Evolutionary conservation across 768 basidiomycete species (phyloP).

Genomic region (Trametes cingulata): DNA sequence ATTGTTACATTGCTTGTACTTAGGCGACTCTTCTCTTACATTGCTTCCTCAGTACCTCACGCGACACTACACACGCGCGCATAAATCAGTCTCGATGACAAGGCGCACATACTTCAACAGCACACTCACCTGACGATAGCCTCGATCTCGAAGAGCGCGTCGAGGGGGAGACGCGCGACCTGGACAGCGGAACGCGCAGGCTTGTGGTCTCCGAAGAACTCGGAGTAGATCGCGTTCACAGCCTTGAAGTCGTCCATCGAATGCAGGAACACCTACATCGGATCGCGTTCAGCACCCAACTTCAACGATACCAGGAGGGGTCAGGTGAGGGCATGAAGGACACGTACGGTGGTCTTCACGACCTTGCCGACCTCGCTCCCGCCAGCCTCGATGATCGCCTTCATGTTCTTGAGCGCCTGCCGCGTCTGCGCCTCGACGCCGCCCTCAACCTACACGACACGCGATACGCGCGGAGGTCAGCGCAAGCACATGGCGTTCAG

Average conservation of each 20-base stretch:
- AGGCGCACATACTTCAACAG: too few relatives aligned
- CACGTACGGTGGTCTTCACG: slow-evolving; percentile 85
- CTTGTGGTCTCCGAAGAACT: slow-evolving; percentile 87
- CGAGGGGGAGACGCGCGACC: slow-evolving; percentile 84
- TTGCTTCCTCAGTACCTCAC: not conserved
- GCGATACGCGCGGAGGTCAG: not conserved
- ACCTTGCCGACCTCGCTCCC: slow-evolving; percentile 79
- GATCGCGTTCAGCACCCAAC: too few relatives aligned
- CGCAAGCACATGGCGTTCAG: not conserved
- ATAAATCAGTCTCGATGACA: too few relatives aligned
- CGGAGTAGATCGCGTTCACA: slow-evolving; percentile 80
- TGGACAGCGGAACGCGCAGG: slow-evolving; percentile 94
- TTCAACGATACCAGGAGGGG: too few relatives aligned
- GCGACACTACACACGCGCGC: not conserved
- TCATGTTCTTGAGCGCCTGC: slow-evolving; percentile 86
- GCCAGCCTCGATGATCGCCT: slow-evolving; percentile 78
- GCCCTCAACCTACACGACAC: slow-evolving; percentile 39
- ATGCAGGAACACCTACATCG: slow-evolving; percentile 81
- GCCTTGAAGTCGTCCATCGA: slow-evolving; percentile 86
- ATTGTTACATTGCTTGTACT: too few relatives aligned
- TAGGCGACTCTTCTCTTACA: not conserved
- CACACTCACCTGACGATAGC: slow-evolving; percentile 77
- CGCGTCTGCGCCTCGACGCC: slow-evolving; percentile 80
- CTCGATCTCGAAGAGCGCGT: slow-evolving; percentile 92
- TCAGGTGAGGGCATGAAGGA: not conserved